Evolutionary conservation across 768 basidiomycete species (phyloP).

Genomic region (Auricularia sp.): DNA sequence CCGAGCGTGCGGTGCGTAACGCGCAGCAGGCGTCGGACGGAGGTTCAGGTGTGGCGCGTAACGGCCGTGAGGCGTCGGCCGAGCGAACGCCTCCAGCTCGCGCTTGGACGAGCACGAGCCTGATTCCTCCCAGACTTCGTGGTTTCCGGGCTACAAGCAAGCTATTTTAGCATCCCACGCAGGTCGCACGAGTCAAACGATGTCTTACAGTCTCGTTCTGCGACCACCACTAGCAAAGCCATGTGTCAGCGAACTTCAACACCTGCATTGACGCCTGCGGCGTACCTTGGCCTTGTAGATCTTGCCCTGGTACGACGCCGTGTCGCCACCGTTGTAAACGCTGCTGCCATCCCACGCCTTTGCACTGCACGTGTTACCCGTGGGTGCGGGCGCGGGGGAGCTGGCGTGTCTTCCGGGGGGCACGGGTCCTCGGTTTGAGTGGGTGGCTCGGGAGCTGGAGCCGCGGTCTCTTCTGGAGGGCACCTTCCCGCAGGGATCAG

Average conservation of each 20-base stretch:
- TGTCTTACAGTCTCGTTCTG: neutral
- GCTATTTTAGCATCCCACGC: too few species aligned
- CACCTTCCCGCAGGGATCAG: too few species aligned
- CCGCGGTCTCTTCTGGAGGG: too few species aligned
- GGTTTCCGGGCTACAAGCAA: neutral
- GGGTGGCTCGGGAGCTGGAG: neutral
- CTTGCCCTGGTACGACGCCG: neutral
- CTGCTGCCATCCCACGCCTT: neutral
- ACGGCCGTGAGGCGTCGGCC: neutral
- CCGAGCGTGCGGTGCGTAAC: neutral
- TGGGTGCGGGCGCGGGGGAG: neutral
- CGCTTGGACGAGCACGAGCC: neutral
- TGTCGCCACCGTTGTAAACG: neutral
- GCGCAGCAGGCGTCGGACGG: neutral
- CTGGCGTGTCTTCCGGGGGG: neutral
- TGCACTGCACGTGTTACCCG: neutral
- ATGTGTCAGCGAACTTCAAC: too few species aligned
- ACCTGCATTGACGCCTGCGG: too few species aligned
- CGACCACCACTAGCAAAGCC: constrained; percentile 1
- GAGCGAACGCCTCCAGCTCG: neutral
- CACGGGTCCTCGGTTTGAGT: neutral
- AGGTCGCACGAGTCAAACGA: too few species aligned
- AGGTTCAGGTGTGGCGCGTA: neutral
- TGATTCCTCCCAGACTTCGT: neutral
- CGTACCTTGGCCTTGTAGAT: constrained; percentile 1